Evolutionary conservation across 1,139 yeast genomes (phyloP), one percentile per base, ranked within the genome.

Genomic region (Yamadazyma dushanensis): DNA sequence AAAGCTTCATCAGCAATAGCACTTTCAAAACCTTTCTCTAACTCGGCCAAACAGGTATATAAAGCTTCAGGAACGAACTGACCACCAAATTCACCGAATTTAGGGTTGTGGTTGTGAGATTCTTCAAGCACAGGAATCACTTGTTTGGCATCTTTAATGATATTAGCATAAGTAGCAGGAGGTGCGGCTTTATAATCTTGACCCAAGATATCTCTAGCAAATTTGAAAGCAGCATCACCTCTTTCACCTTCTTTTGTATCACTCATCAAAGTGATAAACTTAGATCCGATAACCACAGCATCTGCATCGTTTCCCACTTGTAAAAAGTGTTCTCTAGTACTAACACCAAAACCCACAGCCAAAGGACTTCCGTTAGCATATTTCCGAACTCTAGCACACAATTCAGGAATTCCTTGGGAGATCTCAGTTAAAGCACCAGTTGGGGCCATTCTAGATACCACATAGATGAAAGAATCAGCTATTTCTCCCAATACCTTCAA

Each of bases 11-110:
- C 97, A 24, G 90, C 88, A 45, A 82, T 80, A 13, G 97, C 96
- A 31, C 72, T 76, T 57, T 85, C 90, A 59, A 90, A 94, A 6
- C 89, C 97, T 39, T 61, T 70, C 66, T 92, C 97, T 41, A 94
- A 76, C 63, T 94, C 96, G 43, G 80, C 78, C 48, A 92, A 73
- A 70, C 97, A 92, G 30, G 95, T 78, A 61, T 90, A 94, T 54
- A 92, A 70, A 16, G 96, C 90, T 67, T 92, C 99, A 30, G 99
- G 99, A 23, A 94, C 97, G 57, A 86, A 92, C 66, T 92, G 98
- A 40, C 99, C 99, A 59, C 99, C 99, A 56, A 88, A 94, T 37
- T 82, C 90, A 53, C 98, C 99, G 52, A 90, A 92, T 47, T 84
- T 75, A 31, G 89, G 80, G 47, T 81, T 77, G 54, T 73, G 83